Evolutionary conservation across 768 basidiomycete species (phyloP).

Genomic region (Boletellus ananiceps): DNA sequence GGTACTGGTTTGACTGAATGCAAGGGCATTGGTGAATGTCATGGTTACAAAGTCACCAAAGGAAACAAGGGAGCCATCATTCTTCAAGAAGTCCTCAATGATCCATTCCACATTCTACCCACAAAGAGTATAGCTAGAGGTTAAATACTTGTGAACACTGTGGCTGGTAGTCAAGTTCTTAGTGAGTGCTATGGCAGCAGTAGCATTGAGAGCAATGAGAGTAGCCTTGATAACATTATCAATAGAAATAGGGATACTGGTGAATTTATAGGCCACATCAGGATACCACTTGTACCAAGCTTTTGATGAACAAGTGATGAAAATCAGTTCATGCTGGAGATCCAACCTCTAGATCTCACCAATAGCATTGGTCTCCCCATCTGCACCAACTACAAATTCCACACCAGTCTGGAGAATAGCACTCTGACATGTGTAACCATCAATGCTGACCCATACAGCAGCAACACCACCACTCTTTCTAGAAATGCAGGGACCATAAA

Average conservation of each 20-base stretch:
- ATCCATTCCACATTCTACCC: slow-evolving; percentile 1
- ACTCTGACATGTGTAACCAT: not conserved
- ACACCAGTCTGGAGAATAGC: too few species aligned
- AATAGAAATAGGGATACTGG: not conserved
- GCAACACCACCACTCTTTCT: not conserved
- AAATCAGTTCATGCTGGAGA: not conserved
- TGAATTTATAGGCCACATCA: not conserved
- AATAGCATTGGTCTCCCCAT: not conserved
- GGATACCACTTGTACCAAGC: slow-evolving; percentile 8
- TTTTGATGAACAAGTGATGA: not conserved
- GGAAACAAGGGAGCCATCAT: not conserved
- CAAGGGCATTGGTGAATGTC: too few species aligned
- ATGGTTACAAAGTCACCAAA: not conserved
- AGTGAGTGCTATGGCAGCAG: not conserved
- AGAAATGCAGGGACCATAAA: slow-evolving; percentile 1
- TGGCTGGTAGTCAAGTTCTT: not conserved
- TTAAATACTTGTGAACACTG: not conserved
- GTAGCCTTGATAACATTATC: not conserved
- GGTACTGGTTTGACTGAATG: too few species aligned
- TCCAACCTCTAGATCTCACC: not conserved
- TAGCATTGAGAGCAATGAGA: not conserved
- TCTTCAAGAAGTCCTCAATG: not conserved
- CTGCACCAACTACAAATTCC: too few species aligned
- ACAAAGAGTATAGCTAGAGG: not conserved
- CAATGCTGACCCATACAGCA: slow-evolving; percentile 9